Evolutionary conservation across 106 monocot genomes (phyloP), one percentile per base, ranked within the genome.

Genomic region (Apostasia ramifera): DNA sequence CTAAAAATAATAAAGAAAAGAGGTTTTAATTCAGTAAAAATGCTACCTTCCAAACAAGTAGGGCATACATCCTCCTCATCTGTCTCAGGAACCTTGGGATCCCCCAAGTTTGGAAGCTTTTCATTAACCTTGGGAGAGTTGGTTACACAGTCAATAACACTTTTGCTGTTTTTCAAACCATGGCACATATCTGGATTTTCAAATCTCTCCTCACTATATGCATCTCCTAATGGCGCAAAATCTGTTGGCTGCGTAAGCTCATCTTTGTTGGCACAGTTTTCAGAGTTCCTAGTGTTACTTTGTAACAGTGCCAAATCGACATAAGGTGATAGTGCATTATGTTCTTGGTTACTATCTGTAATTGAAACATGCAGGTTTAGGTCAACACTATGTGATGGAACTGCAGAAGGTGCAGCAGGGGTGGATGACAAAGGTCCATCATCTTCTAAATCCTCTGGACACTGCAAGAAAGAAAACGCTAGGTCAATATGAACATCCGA

Each of bases 51-150:
- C 55, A 97, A 89, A 82, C 95, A 97, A 58, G 73, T 97, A 55
- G 95, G 95, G 63, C 95, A 97, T 55, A 76, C 79, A 77, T 97
- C 92, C 69, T 97, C 95, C 75, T 91, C 95, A 70, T 82, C 84
- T 26, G 42, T 71, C 44, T 47, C 71, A 43, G 69, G 47, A 72
- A 62, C 10, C 54, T 66, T 11, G 62, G 70, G 13, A 9, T 69
- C 68, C 53, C 63, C 57, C 15, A 78, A 70, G 14, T 74, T 81
- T 7, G 53, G 77, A 58, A 70, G 47, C 57, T 74, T 67, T 72
- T 84, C 81, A 53, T 60, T 63, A 15, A 67, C 59, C 64, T 82
- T 74, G 9, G 72, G 55, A 55, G 74, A 66, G 7, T 76, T 76
- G 69, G 44, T 51, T 42, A 57, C 66, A 42, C 9, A 49, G 26